phyloP scores from a whole-genome alignment of 441 rosid genomes.

The Breynia disticha region DNA sequence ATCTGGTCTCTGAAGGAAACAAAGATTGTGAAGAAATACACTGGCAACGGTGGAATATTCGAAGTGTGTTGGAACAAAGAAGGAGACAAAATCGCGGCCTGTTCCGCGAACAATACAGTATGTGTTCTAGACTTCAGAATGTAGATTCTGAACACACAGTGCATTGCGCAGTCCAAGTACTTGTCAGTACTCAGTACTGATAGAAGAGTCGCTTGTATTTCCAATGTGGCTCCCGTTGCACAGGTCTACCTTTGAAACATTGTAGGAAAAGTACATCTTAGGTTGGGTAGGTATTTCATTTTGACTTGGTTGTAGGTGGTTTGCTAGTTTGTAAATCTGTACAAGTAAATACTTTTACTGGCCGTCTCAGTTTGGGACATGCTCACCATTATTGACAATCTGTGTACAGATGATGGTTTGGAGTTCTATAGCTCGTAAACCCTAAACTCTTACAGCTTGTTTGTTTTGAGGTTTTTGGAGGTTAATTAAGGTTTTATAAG shows the following conservation, averaged over 20 bases:
- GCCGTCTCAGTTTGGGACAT: constrained; percentile 4
- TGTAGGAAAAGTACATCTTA: constrained; percentile 5
- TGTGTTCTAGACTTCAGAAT: constrained; percentile 90
- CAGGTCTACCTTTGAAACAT: constrained; percentile 1
- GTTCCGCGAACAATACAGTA: constrained; percentile 78
- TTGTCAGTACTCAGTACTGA: too few species aligned
- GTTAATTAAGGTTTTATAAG: too few species aligned
- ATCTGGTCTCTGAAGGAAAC: constrained; percentile 92
- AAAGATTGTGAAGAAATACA: constrained; percentile 74
- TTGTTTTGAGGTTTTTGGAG: background rate
- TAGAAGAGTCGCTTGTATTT: too few species aligned
- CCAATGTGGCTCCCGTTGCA: constrained; percentile 4
- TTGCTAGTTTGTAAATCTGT: constrained; percentile 6
- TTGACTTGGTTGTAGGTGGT: constrained; percentile 12
- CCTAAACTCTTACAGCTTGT: too few species aligned
- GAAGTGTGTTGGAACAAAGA: constrained; percentile 99
- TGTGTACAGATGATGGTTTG: constrained; percentile 23
- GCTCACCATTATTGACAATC: constrained; percentile 1
- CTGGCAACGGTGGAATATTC: constrained; percentile 89
- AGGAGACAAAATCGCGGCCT: constrained; percentile 91
- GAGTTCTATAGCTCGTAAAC: too few species aligned
- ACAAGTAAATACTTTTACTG: background rate
- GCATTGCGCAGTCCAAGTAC: too few species aligned
- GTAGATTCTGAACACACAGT: constrained; percentile 30
- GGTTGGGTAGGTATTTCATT: constrained; percentile 11